Evolutionary conservation across 75 land plant species (phyloP).

Genomic region (Pseudotsuga menziesii): DNA sequence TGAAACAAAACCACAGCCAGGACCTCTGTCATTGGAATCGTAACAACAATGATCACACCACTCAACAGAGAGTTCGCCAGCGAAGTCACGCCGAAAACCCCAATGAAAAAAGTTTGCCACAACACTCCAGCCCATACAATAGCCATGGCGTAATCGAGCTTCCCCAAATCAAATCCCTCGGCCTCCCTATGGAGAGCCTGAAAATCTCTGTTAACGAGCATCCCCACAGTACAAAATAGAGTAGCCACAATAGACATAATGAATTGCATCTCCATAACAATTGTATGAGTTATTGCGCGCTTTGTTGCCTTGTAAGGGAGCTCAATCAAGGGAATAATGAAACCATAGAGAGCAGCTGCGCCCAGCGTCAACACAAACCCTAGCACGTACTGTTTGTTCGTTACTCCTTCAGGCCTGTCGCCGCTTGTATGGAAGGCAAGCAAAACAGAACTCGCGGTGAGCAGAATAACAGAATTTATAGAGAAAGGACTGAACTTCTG

Average conservation of each 20-base stretch:
- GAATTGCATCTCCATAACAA: constrained; percentile 58
- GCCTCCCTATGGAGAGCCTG: constrained; percentile 48
- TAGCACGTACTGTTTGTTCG: constrained; percentile 16
- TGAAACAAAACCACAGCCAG: constrained; percentile 27
- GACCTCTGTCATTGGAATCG: constrained; percentile 36
- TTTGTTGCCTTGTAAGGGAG: constrained; percentile 24
- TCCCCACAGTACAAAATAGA: constrained; percentile 44
- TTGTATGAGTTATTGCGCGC: constrained; percentile 20
- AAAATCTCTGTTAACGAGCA: constrained; percentile 48
- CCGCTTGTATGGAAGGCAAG: constrained; percentile 35
- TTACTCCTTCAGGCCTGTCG: constrained; percentile 32
- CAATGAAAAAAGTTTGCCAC: constrained; percentile 44
- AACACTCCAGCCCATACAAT: constrained; percentile 24
- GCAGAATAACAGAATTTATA: constrained; percentile 19
- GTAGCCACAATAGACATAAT: constrained; percentile 44
- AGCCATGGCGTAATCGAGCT: constrained; percentile 31
- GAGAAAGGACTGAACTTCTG: constrained; percentile 22
- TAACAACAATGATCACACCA: constrained; percentile 25
- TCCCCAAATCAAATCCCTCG: constrained; percentile 30
- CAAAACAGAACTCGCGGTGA: constrained; percentile 21
- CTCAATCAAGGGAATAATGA: constrained; percentile 46
- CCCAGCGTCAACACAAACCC: constrained; percentile 50
- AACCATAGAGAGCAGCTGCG: constrained; percentile 49
- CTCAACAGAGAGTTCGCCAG: constrained; percentile 29
- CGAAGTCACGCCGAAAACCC: constrained; percentile 35